Evolutionary conservation across 2,329 filamentous ascomycete species (phyloP), one percentile per base, ranked within the genome.

Genomic region (Pyrenophora teres): DNA sequence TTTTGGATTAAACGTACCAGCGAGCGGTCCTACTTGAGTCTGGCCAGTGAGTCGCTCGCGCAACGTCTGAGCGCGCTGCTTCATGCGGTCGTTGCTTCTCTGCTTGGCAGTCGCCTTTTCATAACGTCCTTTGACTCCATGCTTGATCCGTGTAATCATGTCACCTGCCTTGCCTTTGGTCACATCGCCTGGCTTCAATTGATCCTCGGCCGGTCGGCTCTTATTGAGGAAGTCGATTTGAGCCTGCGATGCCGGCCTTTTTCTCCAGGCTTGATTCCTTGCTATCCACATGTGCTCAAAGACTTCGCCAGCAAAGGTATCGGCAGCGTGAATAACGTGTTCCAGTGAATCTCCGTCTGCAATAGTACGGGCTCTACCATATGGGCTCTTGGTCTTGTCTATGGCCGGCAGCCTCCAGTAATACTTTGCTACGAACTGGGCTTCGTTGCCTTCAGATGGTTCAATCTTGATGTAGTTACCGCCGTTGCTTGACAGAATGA

Each of bases 111-210:
- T 71, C 18, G 69, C 71, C 64, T 71, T 77, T 40, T 68, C 62
- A 30, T 63, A 76, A 76, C 84, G 56, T 75, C 89, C 72, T 78
- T 83, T 79, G 1, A 89, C 90, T 0, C 93, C 93, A 69, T 94
- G 89, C 71, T 88, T 93, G 55, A 96, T 69, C 73, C 96, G 95
- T 6, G 90, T 95, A 59, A 97, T 96, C 88, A 96, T 92, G 70
- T 97, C 92, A 4, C 82, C 82, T 4, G 92, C 92, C 68, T 85
- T 85, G 6, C 93, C 93, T 67, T 92, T 94, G 12, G 83, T 92
- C 51, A 96, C 64, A 23, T 86, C 81, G 0, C 76, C 74, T 0
- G 74, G 62, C 1, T 76, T 80, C 43, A 92, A 67, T 46, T 81
- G 76, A 23, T 85, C 76, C n/a, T 78, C 74, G 45, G 81, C 75